Conservation (phyloP, 306 rosid genomes). For the Astragalus glycyphyllos region DNA sequence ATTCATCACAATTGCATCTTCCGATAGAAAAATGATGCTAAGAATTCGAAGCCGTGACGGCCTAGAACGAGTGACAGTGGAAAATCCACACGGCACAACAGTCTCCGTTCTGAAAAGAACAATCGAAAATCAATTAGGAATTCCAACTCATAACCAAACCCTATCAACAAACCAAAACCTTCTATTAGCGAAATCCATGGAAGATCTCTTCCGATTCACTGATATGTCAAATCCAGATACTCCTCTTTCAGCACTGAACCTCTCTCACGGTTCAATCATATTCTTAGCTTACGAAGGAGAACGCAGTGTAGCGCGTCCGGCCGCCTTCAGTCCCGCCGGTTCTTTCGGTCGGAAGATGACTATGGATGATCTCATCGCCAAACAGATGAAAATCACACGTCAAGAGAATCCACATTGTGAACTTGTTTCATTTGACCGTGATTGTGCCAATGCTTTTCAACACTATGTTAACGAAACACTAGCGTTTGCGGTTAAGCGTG, state of each 20-base stretch:
- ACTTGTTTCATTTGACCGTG: conserved; percentile 89
- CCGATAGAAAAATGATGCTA: conserved; percentile 51
- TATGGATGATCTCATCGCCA: conserved; percentile 96
- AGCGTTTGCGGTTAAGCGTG: conserved; percentile 84
- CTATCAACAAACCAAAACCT: conserved; percentile 87
- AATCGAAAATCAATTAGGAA: conserved; percentile 68
- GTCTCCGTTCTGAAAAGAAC: conserved; percentile 64
- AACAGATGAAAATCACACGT: conserved; percentile 85
- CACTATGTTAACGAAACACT: conserved; percentile 83
- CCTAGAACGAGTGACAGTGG: conserved; percentile 74
- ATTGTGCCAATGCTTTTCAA: conserved; percentile 89
- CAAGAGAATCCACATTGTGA: conserved; percentile 92
- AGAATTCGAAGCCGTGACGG: conserved; percentile 97
- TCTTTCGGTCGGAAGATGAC: conserved; percentile 99
- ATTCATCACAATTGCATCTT: neutral
- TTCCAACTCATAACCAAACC: conserved; percentile 78
- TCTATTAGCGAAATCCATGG: conserved; percentile 59
- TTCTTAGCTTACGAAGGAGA: conserved; percentile 82
- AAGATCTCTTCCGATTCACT: conserved; percentile 72
- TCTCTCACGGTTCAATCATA: conserved; percentile 77
- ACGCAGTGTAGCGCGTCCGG: conserved; percentile 72
- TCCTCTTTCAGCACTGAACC: conserved; percentile 62
- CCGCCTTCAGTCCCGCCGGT: conserved; percentile 69
- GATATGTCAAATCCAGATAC: conserved; percentile 72
- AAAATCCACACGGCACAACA: conserved; percentile 57